Percentiles rank a stretch among this genome's conserved stretches.
Conservation (phyloP, 2,329 filamentous ascomycete genomes). For the Ophiostoma montium region DNA sequence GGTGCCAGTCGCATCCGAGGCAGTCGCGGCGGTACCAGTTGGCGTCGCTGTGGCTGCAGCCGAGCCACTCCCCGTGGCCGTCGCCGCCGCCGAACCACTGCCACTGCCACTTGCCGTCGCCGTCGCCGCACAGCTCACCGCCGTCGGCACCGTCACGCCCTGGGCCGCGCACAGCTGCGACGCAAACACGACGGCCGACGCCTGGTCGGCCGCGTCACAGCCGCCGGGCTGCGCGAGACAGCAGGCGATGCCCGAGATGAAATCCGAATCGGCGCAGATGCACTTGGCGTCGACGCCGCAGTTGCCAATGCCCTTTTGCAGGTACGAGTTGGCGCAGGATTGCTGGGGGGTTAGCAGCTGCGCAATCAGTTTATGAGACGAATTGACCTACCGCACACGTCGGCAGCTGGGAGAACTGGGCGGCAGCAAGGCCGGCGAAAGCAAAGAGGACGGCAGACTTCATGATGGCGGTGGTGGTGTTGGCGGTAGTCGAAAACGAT, state of each 20-base stretch:
- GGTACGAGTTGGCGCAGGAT: slow-evolving; percentile 19
- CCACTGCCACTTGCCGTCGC: neutral
- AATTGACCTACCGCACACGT: slow-evolving; percentile 38
- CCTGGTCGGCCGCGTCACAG: slow-evolving; percentile 19
- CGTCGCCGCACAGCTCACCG: slow-evolving; percentile 18
- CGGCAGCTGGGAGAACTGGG: slow-evolving; percentile 34
- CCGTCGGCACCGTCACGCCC: slow-evolving; percentile 21
- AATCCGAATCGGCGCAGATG: slow-evolving; percentile 28
- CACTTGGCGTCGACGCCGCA: slow-evolving; percentile 23
- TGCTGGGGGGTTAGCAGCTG: slow-evolving; percentile 14
- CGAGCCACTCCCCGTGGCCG: slow-evolving; percentile 8
- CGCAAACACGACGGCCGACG: slow-evolving; percentile 19
- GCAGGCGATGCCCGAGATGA: slow-evolving; percentile 27
- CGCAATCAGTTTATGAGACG: too few species aligned
- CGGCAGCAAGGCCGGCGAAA: slow-evolving; percentile 36
- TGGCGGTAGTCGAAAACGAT: neutral
- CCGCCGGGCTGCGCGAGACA: slow-evolving; percentile 18
- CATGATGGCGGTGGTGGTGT: slow-evolving; percentile 21
- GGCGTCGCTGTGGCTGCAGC: slow-evolving; percentile 3
- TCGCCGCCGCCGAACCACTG: too few species aligned
- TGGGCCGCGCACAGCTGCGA: slow-evolving; percentile 19
- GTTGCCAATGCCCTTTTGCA: slow-evolving; percentile 19
- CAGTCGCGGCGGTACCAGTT: slow-evolving; percentile 6
- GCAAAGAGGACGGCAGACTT: slow-evolving; percentile 29
- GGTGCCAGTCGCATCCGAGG: slow-evolving; percentile 5